phyloP scores from a whole-genome alignment of 371 early-diverging fungal genomes.

The Circinella umbellata region DNA sequence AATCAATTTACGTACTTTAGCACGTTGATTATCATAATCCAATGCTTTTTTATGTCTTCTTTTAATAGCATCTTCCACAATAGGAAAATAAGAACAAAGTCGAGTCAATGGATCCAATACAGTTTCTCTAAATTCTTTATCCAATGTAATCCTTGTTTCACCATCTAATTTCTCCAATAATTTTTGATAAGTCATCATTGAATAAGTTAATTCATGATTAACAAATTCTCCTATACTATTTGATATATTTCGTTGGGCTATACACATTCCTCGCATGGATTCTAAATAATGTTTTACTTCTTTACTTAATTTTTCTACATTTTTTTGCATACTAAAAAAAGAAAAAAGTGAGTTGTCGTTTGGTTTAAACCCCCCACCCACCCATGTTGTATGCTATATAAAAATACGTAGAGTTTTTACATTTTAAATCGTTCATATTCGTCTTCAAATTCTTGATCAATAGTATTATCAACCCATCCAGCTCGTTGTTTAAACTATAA shows the following conservation, averaged over 20 bases:
- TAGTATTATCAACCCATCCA: conserved; percentile 71
- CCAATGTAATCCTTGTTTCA: conserved; percentile 66
- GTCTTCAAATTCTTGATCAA: conserved; percentile 84
- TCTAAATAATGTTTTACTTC: conserved; percentile 89
- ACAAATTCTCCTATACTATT: conserved; percentile 65
- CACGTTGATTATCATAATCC: conserved; percentile 83
- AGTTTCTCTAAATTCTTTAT: conserved; percentile 74
- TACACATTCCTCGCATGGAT: conserved; percentile 74
- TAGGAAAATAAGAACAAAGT: conserved; percentile 85
- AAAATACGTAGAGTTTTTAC: too few species aligned
- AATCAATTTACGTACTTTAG: conserved; percentile 74
- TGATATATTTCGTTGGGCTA: conserved; percentile 71
- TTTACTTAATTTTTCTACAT: conserved; percentile 78
- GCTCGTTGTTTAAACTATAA: conserved; percentile 70
- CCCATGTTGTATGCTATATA: too few species aligned
- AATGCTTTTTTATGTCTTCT: conserved; percentile 83
- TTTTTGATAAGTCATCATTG: conserved; percentile 63
- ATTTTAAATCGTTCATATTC: conserved; percentile 77
- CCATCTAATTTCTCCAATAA: conserved; percentile 73
- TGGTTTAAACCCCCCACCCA: too few species aligned
- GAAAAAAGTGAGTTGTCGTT: neutral
- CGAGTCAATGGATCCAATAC: conserved; percentile 87
- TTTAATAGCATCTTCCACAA: conserved; percentile 86
- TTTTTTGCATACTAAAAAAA: conserved; percentile 72
- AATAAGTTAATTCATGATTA: conserved; percentile 18